These are phyloP conservation scores for Colletotrichum lupini DNA, from an alignment of 2,329 filamentous ascomycete species.

Conservation along the genomic window DNA sequence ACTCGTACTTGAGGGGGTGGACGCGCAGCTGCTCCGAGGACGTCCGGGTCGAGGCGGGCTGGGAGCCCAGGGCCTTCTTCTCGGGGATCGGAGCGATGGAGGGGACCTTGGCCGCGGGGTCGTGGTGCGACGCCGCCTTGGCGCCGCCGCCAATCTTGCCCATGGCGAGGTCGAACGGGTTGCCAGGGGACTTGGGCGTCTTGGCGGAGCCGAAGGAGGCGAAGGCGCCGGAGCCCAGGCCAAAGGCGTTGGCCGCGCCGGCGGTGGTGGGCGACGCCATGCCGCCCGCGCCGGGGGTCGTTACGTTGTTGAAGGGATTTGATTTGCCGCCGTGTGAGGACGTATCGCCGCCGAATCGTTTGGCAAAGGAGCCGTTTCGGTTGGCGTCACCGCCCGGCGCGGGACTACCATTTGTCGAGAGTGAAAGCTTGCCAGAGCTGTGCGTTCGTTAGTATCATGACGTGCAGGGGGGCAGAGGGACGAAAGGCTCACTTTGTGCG, in stretches of 20 bases:
- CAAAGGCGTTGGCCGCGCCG: conserved; percentile 88
- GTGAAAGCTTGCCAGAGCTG: conserved; percentile 90
- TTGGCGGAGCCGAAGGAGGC: conserved; percentile 92
- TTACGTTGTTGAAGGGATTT: conserved; percentile 83
- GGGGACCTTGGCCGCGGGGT: conserved; percentile 50
- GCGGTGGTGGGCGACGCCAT: conserved; percentile 80
- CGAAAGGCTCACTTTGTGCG: conserved; percentile 76
- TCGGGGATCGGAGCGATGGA: conserved; percentile 64
- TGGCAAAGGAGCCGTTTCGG: conserved; percentile 73
- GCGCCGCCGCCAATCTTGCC: conserved; percentile 51
- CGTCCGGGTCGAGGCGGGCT: conserved; percentile 32
- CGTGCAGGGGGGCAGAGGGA: conserved; percentile 31
- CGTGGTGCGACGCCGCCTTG: conserved; percentile 56
- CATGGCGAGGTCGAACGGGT: conserved; percentile 81
- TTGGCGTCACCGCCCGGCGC: conserved; percentile 63
- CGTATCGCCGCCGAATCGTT: conserved; percentile 79
- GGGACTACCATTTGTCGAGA: conserved; percentile 75
- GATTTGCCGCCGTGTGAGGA: conserved; percentile 80
- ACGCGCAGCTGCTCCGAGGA: conserved; percentile 34
- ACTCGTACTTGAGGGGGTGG: conserved; percentile 77
- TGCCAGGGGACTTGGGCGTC: conserved; percentile 86
- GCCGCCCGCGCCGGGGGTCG: conserved; percentile 74
- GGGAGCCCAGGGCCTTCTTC: conserved; percentile 57
- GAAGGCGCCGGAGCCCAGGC: conserved; percentile 93
- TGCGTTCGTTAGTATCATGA: conserved; percentile 7